Percentiles rank a stretch among this genome's conserved stretches.
Evolutionary conservation across 495 filamentous ascomycete species (phyloP).

Genomic region (Annulohypoxylon bovei): DNA sequence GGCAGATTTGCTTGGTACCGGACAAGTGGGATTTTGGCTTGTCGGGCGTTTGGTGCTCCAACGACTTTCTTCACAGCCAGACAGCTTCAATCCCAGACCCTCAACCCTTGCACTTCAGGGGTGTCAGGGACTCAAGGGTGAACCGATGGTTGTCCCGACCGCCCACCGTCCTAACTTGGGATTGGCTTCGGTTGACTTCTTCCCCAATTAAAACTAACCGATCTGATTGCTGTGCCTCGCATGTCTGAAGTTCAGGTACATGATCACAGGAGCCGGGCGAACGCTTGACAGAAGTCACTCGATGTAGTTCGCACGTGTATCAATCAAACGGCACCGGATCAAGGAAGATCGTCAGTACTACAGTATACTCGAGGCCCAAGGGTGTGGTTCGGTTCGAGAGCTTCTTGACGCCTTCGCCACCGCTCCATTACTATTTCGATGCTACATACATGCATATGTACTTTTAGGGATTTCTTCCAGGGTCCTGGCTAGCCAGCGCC

Average conservation of each 20-base stretch:
- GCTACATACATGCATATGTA: slow-evolving; percentile 5
- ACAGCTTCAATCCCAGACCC: background rate
- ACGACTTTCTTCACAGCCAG: background rate
- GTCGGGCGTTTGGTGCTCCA: background rate
- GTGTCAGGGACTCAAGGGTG: slow-evolving; percentile 11
- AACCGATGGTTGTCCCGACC: background rate
- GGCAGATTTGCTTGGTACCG: slow-evolving; percentile 19
- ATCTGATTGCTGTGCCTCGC: slow-evolving; percentile 11
- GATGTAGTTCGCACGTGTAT: slow-evolving; percentile 29
- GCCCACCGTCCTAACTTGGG: slow-evolving; percentile 21
- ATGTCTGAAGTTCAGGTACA: slow-evolving; percentile 12
- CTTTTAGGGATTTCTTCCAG: background rate
- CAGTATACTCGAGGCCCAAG: slow-evolving; percentile 14
- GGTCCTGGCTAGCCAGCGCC: background rate
- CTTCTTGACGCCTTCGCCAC: slow-evolving; percentile 35
- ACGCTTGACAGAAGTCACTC: slow-evolving; percentile 12
- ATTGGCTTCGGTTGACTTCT: slow-evolving; percentile 15
- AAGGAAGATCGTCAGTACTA: slow-evolving; percentile 8
- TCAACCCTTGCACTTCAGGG: background rate
- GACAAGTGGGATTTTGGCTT: slow-evolving; percentile 26
- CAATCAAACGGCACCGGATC: slow-evolving; percentile 13
- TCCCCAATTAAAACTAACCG: slow-evolving; percentile 16
- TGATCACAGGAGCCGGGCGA: slow-evolving; percentile 4
- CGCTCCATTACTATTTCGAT: slow-evolving; percentile 13
- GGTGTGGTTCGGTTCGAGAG: slow-evolving; percentile 35